Evolutionary conservation across 2,329 filamentous ascomycete genomes (phyloP).

Genomic region (Diaporthe sp.): DNA sequence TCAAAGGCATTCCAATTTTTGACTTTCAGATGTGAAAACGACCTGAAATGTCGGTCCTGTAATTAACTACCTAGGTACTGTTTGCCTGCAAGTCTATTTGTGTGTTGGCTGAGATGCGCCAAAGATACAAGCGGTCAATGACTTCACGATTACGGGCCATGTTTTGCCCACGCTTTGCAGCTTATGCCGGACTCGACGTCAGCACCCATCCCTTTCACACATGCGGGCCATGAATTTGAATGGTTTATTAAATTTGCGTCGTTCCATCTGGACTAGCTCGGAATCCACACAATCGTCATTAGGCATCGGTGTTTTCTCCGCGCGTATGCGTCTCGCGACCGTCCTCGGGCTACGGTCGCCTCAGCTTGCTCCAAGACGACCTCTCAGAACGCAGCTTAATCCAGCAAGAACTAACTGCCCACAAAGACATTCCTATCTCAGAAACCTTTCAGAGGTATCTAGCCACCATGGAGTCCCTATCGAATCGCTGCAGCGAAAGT

Average conservation of each 20-base stretch:
- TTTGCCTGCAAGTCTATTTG: neutral
- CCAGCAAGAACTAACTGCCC: neutral
- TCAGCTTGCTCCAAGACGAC: neutral
- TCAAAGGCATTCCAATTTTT: neutral
- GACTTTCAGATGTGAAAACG: neutral
- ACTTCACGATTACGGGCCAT: constrained; percentile 3
- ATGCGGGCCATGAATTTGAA: neutral
- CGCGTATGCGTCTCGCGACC: neutral
- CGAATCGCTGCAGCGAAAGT: constrained; percentile 13
- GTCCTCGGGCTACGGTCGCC: neutral
- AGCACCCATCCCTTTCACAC: neutral
- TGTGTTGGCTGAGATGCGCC: neutral
- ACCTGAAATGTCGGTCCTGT: no score
- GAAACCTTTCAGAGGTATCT: neutral
- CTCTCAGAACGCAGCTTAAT: neutral
- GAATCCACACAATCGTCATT: no score
- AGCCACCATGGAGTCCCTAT: constrained; percentile 1
- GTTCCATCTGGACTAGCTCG: neutral
- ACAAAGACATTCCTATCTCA: neutral
- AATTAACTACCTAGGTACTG: no score
- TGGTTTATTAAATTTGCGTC: no score
- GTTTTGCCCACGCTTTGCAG: neutral
- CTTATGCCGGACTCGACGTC: neutral
- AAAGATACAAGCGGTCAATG: constrained; percentile 15
- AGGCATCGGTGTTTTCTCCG: no score